phyloP scores from a whole-genome alignment of 495 filamentous ascomycete genomes.

The Aspergillus homomorphus region DNA sequence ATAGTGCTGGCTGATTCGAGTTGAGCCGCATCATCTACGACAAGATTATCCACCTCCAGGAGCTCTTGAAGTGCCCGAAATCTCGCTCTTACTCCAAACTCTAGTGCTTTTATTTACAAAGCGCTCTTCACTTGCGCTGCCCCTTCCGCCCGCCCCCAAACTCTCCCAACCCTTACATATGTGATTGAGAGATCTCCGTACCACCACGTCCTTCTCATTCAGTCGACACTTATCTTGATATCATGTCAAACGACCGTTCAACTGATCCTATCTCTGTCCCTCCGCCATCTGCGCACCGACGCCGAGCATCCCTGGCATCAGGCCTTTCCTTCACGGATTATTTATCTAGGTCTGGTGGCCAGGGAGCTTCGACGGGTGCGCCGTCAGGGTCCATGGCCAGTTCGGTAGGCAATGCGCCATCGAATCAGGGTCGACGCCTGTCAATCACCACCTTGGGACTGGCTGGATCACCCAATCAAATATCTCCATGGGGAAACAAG shows the following conservation, averaged over 20 bases:
- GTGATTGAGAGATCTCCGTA: background rate
- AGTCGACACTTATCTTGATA: constrained; percentile 11
- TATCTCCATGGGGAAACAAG: constrained; percentile 48
- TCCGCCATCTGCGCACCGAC: constrained; percentile 35
- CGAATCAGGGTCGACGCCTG: constrained; percentile 74
- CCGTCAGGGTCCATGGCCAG: constrained; percentile 64
- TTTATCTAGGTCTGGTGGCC: constrained; percentile 38
- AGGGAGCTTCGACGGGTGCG: constrained; percentile 30
- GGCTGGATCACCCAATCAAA: constrained; percentile 69
- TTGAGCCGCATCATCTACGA: no score
- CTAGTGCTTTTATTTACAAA: no score
- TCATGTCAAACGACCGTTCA: constrained; percentile 50
- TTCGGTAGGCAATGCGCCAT: constrained; percentile 57
- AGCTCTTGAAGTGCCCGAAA: no score
- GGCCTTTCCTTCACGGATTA: constrained; percentile 46
- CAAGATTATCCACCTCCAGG: no score
- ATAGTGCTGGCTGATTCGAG: no score
- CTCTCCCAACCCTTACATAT: background rate
- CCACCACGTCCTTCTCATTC: background rate
- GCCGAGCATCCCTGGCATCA: constrained; percentile 49
- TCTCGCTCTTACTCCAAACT: no score
- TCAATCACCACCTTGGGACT: constrained; percentile 85
- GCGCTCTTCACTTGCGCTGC: background rate
- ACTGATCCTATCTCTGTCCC: constrained; percentile 48
- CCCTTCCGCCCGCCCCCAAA: background rate